Conservation (phyloP, 108 stramenopile species). For the Cyclotella baltica region DNA sequence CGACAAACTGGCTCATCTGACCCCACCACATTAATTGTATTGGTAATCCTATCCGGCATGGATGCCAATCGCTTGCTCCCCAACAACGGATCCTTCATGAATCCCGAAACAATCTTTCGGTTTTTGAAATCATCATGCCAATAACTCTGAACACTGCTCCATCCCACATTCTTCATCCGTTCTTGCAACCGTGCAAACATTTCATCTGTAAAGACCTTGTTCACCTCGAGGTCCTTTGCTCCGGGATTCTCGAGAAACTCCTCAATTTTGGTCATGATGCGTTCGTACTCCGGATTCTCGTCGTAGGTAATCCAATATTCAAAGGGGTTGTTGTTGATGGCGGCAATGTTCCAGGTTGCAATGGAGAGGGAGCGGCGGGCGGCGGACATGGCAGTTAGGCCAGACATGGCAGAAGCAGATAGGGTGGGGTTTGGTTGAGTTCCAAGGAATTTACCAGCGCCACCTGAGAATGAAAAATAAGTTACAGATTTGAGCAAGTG, state of each 20-base stretch:
- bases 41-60: constrained; percentile 96
- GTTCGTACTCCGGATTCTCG: constrained; percentile 83
- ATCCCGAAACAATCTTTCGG: constrained; percentile 86
- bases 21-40: constrained; percentile 84
- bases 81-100: constrained; percentile 85
- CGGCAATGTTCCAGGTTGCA: constrained; percentile 92
- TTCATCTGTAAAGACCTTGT: constrained; percentile 83
- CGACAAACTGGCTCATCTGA: constrained; percentile 72
- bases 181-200: constrained; percentile 84
- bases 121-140: constrained; percentile 88
- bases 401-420: constrained; percentile 39
- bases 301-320: constrained; percentile 88
- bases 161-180: constrained; percentile 70
- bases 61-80: constrained; percentile 93
- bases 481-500: not conserved
- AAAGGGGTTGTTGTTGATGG: constrained; percentile 86
- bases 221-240: constrained; percentile 83
- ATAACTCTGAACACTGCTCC: constrained; percentile 66
- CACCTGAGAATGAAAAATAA: constrained; percentile 41
- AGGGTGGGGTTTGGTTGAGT: constrained; percentile 41
- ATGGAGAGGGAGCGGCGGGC: constrained; percentile 46
- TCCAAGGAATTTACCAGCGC: constrained; percentile 62
- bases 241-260: constrained; percentile 84
- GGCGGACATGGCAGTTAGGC: constrained; percentile 52
- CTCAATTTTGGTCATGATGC: constrained; percentile 87